These are phyloP conservation scores for Leccinum disarticulatum DNA, from an alignment of 768 basidiomycete genomes.

Conservation along the genomic window DNA sequence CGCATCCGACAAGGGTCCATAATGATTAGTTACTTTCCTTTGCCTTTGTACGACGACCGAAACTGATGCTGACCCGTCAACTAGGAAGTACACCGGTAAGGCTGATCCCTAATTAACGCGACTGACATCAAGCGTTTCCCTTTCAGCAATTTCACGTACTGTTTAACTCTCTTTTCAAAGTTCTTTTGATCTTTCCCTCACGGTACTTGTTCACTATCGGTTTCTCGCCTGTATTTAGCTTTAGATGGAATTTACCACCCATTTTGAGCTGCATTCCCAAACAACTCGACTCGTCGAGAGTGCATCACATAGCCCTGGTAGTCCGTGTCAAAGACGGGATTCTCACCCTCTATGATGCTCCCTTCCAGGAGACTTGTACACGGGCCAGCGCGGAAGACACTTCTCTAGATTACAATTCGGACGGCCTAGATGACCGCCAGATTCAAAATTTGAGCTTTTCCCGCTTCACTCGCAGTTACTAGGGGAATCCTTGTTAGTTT, in stretches of 20 bases:
- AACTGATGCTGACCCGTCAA: slow-evolving; percentile 70
- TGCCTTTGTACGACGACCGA: slow-evolving; percentile 48
- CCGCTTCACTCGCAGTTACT: slow-evolving; percentile 87
- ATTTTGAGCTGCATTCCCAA: slow-evolving; percentile 82
- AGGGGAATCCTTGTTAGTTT: slow-evolving; percentile 89
- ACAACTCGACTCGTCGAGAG: slow-evolving; percentile 82
- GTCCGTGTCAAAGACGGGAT: slow-evolving; percentile 64
- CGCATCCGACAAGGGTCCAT: no score
- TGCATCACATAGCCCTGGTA: slow-evolving; percentile 62
- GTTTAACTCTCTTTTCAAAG: slow-evolving; percentile 78
- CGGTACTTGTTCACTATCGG: slow-evolving; percentile 84
- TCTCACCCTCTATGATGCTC: slow-evolving; percentile 79
- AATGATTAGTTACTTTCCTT: slow-evolving; percentile 1
- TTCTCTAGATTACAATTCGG: slow-evolving; percentile 82
- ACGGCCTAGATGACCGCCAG: slow-evolving; percentile 57
- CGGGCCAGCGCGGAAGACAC: slow-evolving; percentile 66
- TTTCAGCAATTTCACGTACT: slow-evolving; percentile 82
- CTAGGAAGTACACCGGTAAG: slow-evolving; percentile 53
- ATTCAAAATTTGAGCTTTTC: slow-evolving; percentile 84
- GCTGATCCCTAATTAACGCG: slow-evolving; percentile 54
- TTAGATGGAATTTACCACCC: slow-evolving; percentile 86
- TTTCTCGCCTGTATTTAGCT: slow-evolving; percentile 81
- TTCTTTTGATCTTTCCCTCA: slow-evolving; percentile 83
- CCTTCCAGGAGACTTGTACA: slow-evolving; percentile 80
- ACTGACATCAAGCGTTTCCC: slow-evolving; percentile 77